Base-by-base conservation (phyloP, 106 monocot genomes). In the Posidonia australis region DNA sequence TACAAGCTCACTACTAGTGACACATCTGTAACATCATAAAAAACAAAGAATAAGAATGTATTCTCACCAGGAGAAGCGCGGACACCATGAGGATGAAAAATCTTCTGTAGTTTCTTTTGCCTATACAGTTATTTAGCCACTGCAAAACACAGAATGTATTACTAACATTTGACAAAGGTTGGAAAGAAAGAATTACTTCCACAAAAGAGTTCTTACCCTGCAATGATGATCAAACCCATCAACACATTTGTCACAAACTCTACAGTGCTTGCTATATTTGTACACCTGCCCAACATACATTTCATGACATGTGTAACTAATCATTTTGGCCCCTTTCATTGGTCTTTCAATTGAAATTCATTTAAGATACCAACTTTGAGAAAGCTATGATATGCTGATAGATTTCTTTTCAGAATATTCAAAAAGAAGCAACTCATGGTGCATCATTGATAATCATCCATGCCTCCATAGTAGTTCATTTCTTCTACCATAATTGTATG, bases 61-160 rank as follows among this genome's bases (percentile, higher is more conserved):
- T 60, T 24, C 83, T 80, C 73, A 96, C 90, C 90, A 96, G 67
- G 62, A 89, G 60, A 77, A 94, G 77, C 53, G 93, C 79, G 60
- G 77, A 81, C 57, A 82, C 79, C 90, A 90, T 90, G 22, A 96
- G 90, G 61, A 71, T 14, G 68, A 96, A 90, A 72, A 96, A 96
- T 28, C 66, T 69, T 48, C 58, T 54, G 57, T 96, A 96, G 71
- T 96, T 96, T 65, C 71, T 87, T 70, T 72, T 79, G 45, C 96
- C 96, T 48, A 96, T 87, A 59, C 96, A 96, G 71, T 96, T 96
- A 70, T 96, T 96, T 41, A 96, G 80, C 96, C 96, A 96, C 96
- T 96, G 53, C 13, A 75, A 72, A 31, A 64, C 56, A 70, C 1
- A 41, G 16, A 19, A 29, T 46, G 14, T 22, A 46, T 32, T 32